A percentile compares a stretch with the other conserved stretches of the same genome.
Evolutionary conservation across 192 early-diverging fungal genomes (phyloP).

Genomic region (Coemansia sp.): DNA sequence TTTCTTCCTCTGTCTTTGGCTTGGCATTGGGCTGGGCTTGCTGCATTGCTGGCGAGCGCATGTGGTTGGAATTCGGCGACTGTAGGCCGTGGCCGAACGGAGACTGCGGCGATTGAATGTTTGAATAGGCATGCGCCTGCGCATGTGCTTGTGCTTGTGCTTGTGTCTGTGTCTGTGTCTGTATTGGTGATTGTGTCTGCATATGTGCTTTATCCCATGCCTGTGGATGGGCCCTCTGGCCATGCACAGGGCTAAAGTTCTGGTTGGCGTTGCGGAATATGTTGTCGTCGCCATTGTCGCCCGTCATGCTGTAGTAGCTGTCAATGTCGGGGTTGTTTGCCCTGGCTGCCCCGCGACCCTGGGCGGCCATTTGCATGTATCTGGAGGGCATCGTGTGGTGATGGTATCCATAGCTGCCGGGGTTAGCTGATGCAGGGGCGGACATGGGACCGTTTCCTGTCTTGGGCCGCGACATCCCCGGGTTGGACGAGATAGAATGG

Average conservation of each 20-base stretch:
- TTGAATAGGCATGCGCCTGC: no score
- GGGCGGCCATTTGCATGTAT: slow-evolving; percentile 28
- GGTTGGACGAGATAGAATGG: slow-evolving; percentile 49
- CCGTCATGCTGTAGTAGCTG: slow-evolving; percentile 35
- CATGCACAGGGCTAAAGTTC: no score
- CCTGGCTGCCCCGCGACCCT: slow-evolving; percentile 15
- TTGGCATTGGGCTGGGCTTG: slow-evolving; percentile 1
- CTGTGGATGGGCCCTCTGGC: no score
- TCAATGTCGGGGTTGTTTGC: slow-evolving; percentile 11
- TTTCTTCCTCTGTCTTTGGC: slow-evolving; percentile 24
- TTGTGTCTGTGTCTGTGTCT: not conserved
- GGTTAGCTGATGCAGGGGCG: not conserved
- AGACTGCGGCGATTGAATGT: no score
- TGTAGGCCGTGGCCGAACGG: not conserved
- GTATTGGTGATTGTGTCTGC: not conserved
- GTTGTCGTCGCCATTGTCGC: slow-evolving; percentile 22
- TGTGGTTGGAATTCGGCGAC: not conserved
- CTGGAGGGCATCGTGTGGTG: slow-evolving; percentile 32
- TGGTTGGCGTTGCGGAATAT: slow-evolving; percentile 7
- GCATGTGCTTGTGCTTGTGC: not conserved
- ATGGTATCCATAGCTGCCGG: slow-evolving; percentile 11
- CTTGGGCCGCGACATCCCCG: slow-evolving; percentile 16
- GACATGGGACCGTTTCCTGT: not conserved
- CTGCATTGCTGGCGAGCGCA: slow-evolving; percentile 8
- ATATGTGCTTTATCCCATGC: no score